A percentile compares a stretch with the other conserved stretches of the same genome.
Conservation (phyloP, 1,139 yeast species). For the Lodderomyces elongisporus region DNA sequence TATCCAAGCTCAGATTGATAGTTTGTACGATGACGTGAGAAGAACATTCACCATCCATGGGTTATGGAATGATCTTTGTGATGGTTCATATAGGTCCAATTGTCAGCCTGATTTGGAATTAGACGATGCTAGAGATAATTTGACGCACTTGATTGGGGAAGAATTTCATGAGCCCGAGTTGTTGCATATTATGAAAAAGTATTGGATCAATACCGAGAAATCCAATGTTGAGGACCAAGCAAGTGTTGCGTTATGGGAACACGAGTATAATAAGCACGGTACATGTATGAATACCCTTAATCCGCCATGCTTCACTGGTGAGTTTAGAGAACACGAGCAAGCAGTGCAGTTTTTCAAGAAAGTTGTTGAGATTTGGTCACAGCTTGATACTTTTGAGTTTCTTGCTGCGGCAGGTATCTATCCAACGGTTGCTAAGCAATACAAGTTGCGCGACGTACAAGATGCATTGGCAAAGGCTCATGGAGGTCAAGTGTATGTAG, state of each 20-base stretch:
- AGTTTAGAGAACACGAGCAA: conserved; percentile 28
- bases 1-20: conserved; percentile 6
- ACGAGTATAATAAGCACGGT: conserved; percentile 42
- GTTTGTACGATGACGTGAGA: conserved; percentile 11
- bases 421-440: conserved; percentile 27
- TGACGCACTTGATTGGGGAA: conserved; percentile 26
- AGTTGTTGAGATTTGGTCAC: conserved; percentile 31
- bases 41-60: conserved; percentile 38
- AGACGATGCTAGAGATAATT: conserved; percentile 21
- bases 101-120: conserved; percentile 31
- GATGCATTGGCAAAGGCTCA: conserved; percentile 28
- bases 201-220: conserved; percentile 34
- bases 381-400: conserved; percentile 31
- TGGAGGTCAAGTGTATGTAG: conserved; percentile 31
- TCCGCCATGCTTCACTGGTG: conserved; percentile 30
- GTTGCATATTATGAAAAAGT: conserved; percentile 26
- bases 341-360: conserved; percentile 31
- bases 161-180: conserved; percentile 26
- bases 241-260: conserved; percentile 32
- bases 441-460: conserved; percentile 26
- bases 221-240: conserved; percentile 29
- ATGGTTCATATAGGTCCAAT: conserved; percentile 30
- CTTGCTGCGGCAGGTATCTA: conserved; percentile 30
- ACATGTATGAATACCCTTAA: conserved; percentile 41
- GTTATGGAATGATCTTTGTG: conserved; percentile 37